Conservation (phyloP, 2,329 filamentous ascomycete species). For the Epichloe amarillans region DNA sequence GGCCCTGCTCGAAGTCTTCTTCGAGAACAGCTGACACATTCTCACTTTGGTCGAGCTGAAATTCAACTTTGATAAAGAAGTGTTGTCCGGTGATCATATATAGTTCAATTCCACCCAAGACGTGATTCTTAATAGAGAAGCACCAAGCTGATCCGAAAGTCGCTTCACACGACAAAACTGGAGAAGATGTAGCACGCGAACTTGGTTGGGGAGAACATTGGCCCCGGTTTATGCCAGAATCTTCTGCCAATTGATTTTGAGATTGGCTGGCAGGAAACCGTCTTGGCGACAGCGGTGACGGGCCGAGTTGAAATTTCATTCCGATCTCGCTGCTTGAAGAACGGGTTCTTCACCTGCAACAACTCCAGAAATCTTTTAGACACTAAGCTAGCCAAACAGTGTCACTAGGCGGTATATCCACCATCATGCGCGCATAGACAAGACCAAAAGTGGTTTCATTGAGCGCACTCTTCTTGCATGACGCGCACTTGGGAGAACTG, state of each 20-base stretch:
- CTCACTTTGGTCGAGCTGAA: not conserved
- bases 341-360: not conserved
- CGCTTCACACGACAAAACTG: not conserved
- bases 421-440: not conserved
- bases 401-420: not conserved
- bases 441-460: not conserved
- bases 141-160: not conserved
- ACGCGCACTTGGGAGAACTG: not conserved
- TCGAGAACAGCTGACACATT: not conserved
- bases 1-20: not conserved
- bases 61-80: not conserved
- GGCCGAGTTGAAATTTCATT: not conserved
- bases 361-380: not conserved
- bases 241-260: not conserved
- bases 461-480: not conserved
- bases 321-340: not conserved
- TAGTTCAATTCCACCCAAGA: not conserved
- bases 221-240: not conserved
- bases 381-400: not conserved
- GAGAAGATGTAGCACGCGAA: not conserved
- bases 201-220: no score
- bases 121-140: not conserved
- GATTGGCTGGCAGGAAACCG: not conserved
- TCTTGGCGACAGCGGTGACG: not conserved
- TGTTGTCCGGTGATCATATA: not conserved